These are phyloP conservation scores for Dictyostelium brefeldianum DNA, from an alignment of 78 protist genomes.

Conservation along the genomic window DNA sequence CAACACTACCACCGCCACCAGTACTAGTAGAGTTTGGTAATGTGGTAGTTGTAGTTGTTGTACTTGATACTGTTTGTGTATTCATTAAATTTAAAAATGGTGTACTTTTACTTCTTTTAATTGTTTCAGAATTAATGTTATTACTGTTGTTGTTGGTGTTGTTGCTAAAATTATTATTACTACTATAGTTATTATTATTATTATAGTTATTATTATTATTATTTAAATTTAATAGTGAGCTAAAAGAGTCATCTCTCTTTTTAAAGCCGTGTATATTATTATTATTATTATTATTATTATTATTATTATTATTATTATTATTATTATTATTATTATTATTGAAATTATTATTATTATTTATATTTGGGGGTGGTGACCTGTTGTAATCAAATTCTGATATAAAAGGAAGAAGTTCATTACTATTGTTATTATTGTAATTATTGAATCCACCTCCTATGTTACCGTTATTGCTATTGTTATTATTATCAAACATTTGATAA, in stretches of 20 bases:
- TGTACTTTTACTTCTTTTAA: slow-evolving; percentile 44
- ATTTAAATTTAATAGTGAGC: not conserved
- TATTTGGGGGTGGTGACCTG: not conserved
- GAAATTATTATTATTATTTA: not conserved
- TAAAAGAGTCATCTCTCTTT: not conserved
- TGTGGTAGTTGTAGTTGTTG: not conserved
- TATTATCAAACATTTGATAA: slow-evolving; percentile 1
- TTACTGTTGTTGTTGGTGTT: not conserved
- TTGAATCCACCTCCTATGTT: slow-evolving; percentile 1
- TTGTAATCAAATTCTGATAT: not conserved
- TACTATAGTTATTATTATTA: no score
- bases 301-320: not conserved
- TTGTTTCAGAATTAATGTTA: not conserved
- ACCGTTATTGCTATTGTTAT: not conserved
- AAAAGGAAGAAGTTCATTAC: not conserved
- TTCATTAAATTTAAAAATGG: slow-evolving; percentile 27
- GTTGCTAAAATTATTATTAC: not conserved
- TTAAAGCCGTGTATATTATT: not conserved
- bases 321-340: not conserved
- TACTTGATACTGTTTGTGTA: not conserved
- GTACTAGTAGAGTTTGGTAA: not conserved
- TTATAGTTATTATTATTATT: not conserved
- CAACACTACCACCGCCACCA: not conserved
- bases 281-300: not conserved
- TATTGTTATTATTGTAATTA: not conserved